phyloP scores from a whole-genome alignment of 768 basidiomycete genomes.

The Kwoniella dendrophila region DNA sequence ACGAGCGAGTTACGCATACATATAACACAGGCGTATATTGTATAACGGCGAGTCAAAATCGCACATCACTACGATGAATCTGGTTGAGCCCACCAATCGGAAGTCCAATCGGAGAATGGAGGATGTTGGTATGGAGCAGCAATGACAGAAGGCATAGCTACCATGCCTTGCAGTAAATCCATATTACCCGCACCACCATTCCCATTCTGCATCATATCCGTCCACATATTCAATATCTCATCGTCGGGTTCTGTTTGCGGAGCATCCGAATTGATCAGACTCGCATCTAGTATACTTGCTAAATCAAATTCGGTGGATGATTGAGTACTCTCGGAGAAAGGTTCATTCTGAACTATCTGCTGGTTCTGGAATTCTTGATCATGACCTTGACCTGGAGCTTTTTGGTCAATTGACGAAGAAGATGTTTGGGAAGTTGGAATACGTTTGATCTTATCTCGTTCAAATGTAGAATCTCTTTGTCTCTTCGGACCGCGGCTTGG shows the following conservation, averaged over 20 bases:
- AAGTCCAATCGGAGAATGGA: slow-evolving; percentile 10
- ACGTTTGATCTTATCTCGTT: neutral
- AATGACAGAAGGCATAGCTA: slow-evolving; percentile 27
- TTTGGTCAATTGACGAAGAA: too few species aligned
- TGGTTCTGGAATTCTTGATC: neutral
- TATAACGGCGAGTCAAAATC: too few species aligned
- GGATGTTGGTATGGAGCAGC: neutral
- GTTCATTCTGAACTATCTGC: neutral
- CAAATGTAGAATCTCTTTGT: neutral
- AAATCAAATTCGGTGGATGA: slow-evolving; percentile 3
- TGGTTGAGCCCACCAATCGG: slow-evolving; percentile 10
- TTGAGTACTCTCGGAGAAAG: neutral
- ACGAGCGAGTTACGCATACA: neutral
- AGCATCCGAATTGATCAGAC: neutral
- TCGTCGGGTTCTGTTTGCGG: slow-evolving; percentile 1
- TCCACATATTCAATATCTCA: neutral
- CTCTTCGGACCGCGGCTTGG: slow-evolving; percentile 12
- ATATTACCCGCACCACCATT: slow-evolving; percentile 9
- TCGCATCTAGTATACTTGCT: neutral
- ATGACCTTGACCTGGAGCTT: neutral
- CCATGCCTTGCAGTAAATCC: slow-evolving; percentile 32
- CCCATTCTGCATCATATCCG: slow-evolving; percentile 11
- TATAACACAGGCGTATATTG: neutral
- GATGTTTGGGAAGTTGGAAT: neutral
- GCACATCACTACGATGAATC: neutral